Evolutionary conservation across 257 asterid genomes (phyloP).

Genomic region (Forsythia viridissima): DNA sequence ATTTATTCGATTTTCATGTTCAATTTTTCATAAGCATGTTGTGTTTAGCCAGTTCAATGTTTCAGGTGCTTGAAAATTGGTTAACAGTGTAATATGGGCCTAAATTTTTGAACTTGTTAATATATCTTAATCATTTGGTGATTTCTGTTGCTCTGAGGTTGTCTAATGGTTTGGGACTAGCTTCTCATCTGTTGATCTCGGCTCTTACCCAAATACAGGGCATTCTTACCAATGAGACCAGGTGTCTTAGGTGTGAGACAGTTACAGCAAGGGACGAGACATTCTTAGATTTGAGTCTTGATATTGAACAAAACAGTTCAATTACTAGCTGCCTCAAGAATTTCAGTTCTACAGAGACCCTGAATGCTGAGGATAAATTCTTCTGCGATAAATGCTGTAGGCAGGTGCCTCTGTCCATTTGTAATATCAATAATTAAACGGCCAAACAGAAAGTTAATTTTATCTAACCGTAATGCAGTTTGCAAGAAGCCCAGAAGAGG

Average conservation of each 20-base stretch:
- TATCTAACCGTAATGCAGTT: constrained; percentile 38
- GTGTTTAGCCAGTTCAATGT: background rate
- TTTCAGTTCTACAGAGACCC: constrained; percentile 89
- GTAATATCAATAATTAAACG: background rate
- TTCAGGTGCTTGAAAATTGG: background rate
- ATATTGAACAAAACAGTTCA: constrained; percentile 93
- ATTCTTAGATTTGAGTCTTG: constrained; percentile 85
- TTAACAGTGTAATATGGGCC: background rate
- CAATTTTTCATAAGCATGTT: constrained; percentile 7
- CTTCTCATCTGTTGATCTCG: constrained; percentile 14
- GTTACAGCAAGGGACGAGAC: constrained; percentile 96
- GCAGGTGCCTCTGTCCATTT: constrained; percentile 22
- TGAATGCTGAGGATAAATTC: constrained; percentile 50
- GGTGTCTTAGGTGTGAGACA: constrained; percentile 87
- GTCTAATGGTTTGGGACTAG: background rate
- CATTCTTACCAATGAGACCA: constrained; percentile 82
- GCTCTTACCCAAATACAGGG: constrained; percentile 55
- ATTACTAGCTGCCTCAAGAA: constrained; percentile 95
- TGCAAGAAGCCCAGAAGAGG: constrained; percentile 88
- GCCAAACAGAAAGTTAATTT: constrained; percentile 6
- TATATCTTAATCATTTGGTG: background rate
- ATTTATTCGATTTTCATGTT: background rate
- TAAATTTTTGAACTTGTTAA: background rate
- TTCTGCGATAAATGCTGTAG: constrained; percentile 61
- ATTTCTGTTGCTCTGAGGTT: background rate